A percentile compares a stretch with the other conserved stretches of the same genome.
These are phyloP conservation scores for Scedosporium apiospermum DNA, from an alignment of 2,329 filamentous ascomycete species.

Conservation along the genomic window DNA sequence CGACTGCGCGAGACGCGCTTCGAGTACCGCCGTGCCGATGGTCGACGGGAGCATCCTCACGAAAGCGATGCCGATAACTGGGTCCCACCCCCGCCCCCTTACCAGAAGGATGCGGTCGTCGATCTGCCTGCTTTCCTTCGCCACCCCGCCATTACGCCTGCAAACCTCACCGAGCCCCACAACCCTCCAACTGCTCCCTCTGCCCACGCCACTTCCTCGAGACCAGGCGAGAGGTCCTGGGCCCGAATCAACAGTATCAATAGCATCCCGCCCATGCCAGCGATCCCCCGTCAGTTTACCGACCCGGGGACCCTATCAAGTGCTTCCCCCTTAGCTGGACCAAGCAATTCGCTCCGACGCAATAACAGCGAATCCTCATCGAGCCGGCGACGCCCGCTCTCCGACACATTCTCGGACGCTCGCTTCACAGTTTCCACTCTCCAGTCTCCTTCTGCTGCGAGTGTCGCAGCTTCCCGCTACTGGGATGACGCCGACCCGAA, in stretches of 20 bases:
- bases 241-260: background rate
- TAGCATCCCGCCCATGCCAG: background rate
- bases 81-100: slow-evolving; percentile 78
- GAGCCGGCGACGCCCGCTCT: background rate
- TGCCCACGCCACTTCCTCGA: slow-evolving; percentile 11
- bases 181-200: background rate
- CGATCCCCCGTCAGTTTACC: background rate
- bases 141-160: slow-evolving; percentile 32
- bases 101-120: slow-evolving; percentile 54
- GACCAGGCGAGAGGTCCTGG: background rate
- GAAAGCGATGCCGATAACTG: slow-evolving; percentile 85
- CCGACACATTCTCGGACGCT: background rate
- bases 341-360: background rate
- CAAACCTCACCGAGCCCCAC: slow-evolving; percentile 9
- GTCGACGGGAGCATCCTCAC: slow-evolving; percentile 64
- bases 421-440: background rate
- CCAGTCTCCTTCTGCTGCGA: background rate
- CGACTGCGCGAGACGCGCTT: slow-evolving; percentile 50
- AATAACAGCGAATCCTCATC: background rate
- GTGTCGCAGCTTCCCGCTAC: background rate
- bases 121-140: slow-evolving; percentile 48
- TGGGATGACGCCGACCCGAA: background rate
- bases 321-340: background rate
- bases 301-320: background rate
- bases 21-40: slow-evolving; percentile 59